Base-by-base conservation (phyloP, 129 eudicot species). In the Apium graveolens region DNA sequence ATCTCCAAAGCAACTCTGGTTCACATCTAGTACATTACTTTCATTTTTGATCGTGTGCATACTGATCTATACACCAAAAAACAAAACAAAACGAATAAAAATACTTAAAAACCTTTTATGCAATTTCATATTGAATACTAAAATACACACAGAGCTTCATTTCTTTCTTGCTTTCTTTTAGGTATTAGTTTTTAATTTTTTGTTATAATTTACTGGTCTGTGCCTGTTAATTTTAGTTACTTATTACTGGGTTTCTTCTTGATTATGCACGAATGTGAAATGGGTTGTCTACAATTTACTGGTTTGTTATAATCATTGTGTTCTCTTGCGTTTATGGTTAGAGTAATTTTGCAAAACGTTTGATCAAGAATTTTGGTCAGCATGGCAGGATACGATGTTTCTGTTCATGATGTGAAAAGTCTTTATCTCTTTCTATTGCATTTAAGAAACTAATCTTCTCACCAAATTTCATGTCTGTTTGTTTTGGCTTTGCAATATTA, bases 341-440 rank as follows among this genome's bases (percentile, higher is more conserved):
- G 9, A 10, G 26, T 57, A 57, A 24, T 57, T 21, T 60, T 60
- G 16, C 68, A 9, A n/a, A n/a, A 11, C 26, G 68, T 66, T 6
- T 66, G 1, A 31, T 31, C 39, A 66, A 12, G 72, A 66, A 31
- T 66, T 11, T 12, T 31, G 17, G 24, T 66, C 11, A 31, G 2
- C 24, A 11, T 90, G 65, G 90, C 93, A 34, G 99, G 99, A 80
- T 86, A 83, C 73, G 80, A 80, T 74, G 84, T 95, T 18, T 82
- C 90, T n/a, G 89, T 90, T 60, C 87, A 92, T 83, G 99, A 95
- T 79, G 83, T 86, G 99, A 90, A 90, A 83, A 60, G 63, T 76
- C 42, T 80, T 62, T 78, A 31, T 48, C 66, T 82, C 46, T 39
- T 45, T 76, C 16, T 51, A 51, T 71, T 26, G 39, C 76, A 73